Percentiles rank a stretch among this genome's conserved stretches.
phyloP scores from a whole-genome alignment of 2,329 filamentous ascomycete genomes.

The Colletotrichum brevisporum region DNA sequence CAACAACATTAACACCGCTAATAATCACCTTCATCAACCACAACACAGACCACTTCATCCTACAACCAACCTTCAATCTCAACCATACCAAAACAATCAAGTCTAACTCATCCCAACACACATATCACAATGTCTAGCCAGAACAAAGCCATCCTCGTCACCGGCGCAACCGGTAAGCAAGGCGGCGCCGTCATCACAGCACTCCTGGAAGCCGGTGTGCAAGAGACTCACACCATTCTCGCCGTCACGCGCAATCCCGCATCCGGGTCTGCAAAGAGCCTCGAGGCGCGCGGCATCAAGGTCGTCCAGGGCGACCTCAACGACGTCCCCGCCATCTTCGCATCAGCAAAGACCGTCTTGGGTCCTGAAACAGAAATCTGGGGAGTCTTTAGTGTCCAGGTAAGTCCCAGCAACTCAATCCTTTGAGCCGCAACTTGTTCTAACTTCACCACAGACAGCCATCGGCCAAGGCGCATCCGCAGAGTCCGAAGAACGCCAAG shows the following conservation, averaged over 20 bases:
- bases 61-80: too few relatives aligned
- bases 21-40: too few relatives aligned
- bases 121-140: neutral
- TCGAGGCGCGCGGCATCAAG: conserved; percentile 60
- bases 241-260: conserved; percentile 71
- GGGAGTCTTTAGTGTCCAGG: conserved; percentile 74
- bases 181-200: conserved; percentile 59
- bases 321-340: conserved; percentile 62
- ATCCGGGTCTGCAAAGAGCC: conserved; percentile 64
- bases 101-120: neutral
- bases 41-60: too few relatives aligned
- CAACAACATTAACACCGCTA: too few relatives aligned
- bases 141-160: conserved; percentile 53
- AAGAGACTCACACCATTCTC: conserved; percentile 48
- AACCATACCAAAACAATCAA: too few relatives aligned
- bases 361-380: conserved; percentile 55
- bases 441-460: neutral
- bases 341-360: conserved; percentile 49
- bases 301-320: conserved; percentile 70
- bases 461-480: conserved; percentile 12
- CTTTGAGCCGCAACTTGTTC: conserved; percentile 9
- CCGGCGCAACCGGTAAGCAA: conserved; percentile 64
- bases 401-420: conserved; percentile 8
- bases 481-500: conserved; percentile 60
- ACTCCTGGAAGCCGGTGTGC: conserved; percentile 49